These are phyloP conservation scores for Tricholoma furcatifolium DNA, from an alignment of 768 basidiomycete species.

Conservation along the genomic window DNA sequence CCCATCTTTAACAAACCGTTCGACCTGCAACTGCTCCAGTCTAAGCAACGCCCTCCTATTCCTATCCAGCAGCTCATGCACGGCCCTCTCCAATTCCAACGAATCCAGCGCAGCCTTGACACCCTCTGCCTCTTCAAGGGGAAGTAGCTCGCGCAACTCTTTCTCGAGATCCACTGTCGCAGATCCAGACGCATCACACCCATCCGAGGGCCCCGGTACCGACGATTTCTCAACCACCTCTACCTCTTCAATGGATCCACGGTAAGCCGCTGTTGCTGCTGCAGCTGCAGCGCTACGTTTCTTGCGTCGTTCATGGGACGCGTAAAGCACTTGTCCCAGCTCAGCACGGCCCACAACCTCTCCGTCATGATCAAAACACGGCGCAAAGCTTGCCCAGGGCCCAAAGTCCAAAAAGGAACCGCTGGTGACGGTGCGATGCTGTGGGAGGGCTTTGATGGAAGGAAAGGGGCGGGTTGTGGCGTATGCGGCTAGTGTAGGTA, in stretches of 20 bases:
- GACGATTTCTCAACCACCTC: background rate
- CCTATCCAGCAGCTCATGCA: slow-evolving; percentile 65
- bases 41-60: slow-evolving; percentile 63
- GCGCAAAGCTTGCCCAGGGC: slow-evolving; percentile 71
- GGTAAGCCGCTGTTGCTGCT: slow-evolving; percentile 26
- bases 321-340: slow-evolving; percentile 59
- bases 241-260: slow-evolving; percentile 26
- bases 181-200: background rate
- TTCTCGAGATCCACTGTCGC: slow-evolving; percentile 31
- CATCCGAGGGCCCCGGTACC: no score
- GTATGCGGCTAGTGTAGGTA: slow-evolving; percentile 60
- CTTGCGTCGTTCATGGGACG: slow-evolving; percentile 43
- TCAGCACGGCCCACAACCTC: slow-evolving; percentile 61
- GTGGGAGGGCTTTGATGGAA: slow-evolving; percentile 40
- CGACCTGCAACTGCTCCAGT: slow-evolving; percentile 64
- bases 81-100: slow-evolving; percentile 65
- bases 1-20: slow-evolving; percentile 48
- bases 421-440: slow-evolving; percentile 55
- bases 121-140: slow-evolving; percentile 50
- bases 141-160: slow-evolving; percentile 53
- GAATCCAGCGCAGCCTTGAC: slow-evolving; percentile 62
- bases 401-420: slow-evolving; percentile 82
- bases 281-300: slow-evolving; percentile 19
- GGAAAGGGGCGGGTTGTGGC: slow-evolving; percentile 39
- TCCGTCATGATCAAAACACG: slow-evolving; percentile 76